phyloP scores from a whole-genome alignment of 495 filamentous ascomycete species.

The Penicillium simplicissimum region DNA sequence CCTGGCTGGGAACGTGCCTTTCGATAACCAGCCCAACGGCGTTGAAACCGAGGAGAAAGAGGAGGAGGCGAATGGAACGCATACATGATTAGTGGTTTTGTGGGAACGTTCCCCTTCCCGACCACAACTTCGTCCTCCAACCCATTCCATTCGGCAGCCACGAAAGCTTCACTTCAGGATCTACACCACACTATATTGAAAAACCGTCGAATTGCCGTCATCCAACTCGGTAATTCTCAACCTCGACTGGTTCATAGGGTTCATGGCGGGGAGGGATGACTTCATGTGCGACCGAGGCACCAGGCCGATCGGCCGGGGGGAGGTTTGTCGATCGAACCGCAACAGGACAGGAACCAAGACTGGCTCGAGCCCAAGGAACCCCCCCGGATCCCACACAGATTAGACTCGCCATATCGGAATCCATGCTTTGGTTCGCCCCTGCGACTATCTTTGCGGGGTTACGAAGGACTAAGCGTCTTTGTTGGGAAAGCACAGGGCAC shows the following conservation, averaged over 20 bases:
- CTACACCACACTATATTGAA: conserved; percentile 3
- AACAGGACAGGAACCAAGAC: conserved; percentile 13
- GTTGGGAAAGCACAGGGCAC: conserved; percentile 5
- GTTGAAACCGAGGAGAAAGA: conserved; percentile 32
- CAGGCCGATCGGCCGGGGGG: conserved; percentile 18
- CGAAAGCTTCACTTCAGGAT: neutral
- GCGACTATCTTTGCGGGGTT: conserved; percentile 19
- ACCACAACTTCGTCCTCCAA: neutral
- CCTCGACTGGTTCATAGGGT: conserved; percentile 2
- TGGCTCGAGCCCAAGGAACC: conserved; percentile 7
- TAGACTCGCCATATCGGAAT: conserved; percentile 3
- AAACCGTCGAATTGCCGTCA: conserved; percentile 4
- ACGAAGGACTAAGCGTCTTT: conserved; percentile 24
- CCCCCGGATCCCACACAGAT: conserved; percentile 9
- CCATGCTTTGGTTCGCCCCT: conserved; percentile 1
- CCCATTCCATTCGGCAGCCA: neutral
- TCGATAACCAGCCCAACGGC: conserved; percentile 18
- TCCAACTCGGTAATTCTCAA: conserved; percentile 3
- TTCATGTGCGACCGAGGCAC: conserved; percentile 32
- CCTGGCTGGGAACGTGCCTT: conserved; percentile 56
- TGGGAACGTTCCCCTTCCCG: conserved; percentile 7
- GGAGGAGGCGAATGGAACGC: conserved; percentile 23
- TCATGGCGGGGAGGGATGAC: conserved; percentile 14
- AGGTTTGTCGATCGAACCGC: conserved; percentile 23
- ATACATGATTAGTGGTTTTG: conserved; percentile 28